A percentile compares a stretch with the other conserved stretches of the same genome.
These are phyloP conservation scores for Globisporangium recalcitrans DNA, from an alignment of 352 stramenopile species.

Conservation along the genomic window DNA sequence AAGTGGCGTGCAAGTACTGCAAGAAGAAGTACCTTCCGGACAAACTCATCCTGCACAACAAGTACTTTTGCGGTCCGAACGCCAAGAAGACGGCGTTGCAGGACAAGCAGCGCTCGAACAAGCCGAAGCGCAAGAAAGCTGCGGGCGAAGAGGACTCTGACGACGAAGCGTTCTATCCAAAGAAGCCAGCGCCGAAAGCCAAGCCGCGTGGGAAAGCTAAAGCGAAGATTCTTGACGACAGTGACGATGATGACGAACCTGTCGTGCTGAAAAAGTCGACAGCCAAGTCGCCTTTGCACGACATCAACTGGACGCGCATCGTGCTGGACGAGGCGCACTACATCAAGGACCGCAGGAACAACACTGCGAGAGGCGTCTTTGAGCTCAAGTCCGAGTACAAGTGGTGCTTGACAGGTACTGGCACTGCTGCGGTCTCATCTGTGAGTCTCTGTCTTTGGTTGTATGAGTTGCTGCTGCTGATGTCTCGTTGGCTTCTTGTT, in stretches of 20 bases:
- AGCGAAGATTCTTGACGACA: conserved; percentile 26
- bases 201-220: conserved; percentile 29
- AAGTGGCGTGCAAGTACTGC: conserved; percentile 94
- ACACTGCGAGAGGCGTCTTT: conserved; percentile 97
- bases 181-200: conserved; percentile 41
- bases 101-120: conserved; percentile 74
- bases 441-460: not conserved
- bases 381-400: conserved; percentile 94
- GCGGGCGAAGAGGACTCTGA: conserved; percentile 60
- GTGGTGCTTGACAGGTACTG: conserved; percentile 97
- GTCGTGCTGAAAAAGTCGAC: conserved; percentile 29
- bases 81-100: conserved; percentile 93
- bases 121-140: conserved; percentile 36
- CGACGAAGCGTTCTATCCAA: conserved; percentile 34
- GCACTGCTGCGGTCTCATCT: not conserved
- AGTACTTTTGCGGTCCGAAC: conserved; percentile 98
- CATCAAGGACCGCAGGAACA: conserved; percentile 91
- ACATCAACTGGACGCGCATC: conserved; percentile 95
- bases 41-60: conserved; percentile 93
- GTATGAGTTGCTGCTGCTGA: not conserved
- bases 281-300: conserved; percentile 84
- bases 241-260: conserved; percentile 25
- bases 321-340: conserved; percentile 96
- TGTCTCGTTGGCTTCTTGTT: not conserved
- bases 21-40: conserved; percentile 89